Evolutionary conservation across 1,139 yeast species (phyloP).

Genomic region (Scheffersomyces parashehatae): DNA sequence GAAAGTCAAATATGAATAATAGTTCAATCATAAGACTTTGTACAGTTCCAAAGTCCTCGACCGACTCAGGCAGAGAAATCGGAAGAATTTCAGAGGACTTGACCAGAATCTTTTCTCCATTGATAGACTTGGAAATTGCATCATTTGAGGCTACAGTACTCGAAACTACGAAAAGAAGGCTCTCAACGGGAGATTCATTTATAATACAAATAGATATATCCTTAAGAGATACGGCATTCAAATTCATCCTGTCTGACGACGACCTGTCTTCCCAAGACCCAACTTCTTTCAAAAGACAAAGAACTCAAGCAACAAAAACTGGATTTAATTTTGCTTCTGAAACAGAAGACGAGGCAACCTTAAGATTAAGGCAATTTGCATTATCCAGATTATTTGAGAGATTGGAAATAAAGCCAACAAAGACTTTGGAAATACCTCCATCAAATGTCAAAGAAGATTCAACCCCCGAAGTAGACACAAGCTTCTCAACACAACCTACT

Average conservation of each 20-base stretch:
- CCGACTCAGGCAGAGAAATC: slow-evolving; percentile 51
- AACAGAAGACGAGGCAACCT: slow-evolving; percentile 53
- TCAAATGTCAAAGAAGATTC: not conserved
- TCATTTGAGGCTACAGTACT: slow-evolving; percentile 60
- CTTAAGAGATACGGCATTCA: slow-evolving; percentile 55
- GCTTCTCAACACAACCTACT: not conserved
- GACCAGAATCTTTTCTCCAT: slow-evolving; percentile 67
- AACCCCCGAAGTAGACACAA: not conserved
- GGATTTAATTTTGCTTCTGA: slow-evolving; percentile 40
- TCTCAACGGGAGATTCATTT: slow-evolving; percentile 75
- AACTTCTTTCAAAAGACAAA: slow-evolving; percentile 9
- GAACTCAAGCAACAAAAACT: slow-evolving; percentile 12
- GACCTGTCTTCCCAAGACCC: slow-evolving; percentile 4
- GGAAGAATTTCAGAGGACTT: slow-evolving; percentile 77
- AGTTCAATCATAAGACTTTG: slow-evolving; percentile 34
- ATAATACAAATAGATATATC: slow-evolving; percentile 64
- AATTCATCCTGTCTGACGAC: slow-evolving; percentile 4
- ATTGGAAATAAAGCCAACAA: slow-evolving; percentile 24
- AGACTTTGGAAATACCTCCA: slow-evolving; percentile 6
- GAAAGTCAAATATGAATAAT: slow-evolving; percentile 16
- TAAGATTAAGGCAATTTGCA: slow-evolving; percentile 59
- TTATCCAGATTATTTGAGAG: slow-evolving; percentile 57
- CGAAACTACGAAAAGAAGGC: slow-evolving; percentile 52
- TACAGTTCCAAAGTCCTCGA: slow-evolving; percentile 21
- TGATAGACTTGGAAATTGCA: slow-evolving; percentile 59